These are phyloP conservation scores for Furcasterigmium sp. DNA, from an alignment of 2,329 filamentous ascomycete species.

Conservation along the genomic window DNA sequence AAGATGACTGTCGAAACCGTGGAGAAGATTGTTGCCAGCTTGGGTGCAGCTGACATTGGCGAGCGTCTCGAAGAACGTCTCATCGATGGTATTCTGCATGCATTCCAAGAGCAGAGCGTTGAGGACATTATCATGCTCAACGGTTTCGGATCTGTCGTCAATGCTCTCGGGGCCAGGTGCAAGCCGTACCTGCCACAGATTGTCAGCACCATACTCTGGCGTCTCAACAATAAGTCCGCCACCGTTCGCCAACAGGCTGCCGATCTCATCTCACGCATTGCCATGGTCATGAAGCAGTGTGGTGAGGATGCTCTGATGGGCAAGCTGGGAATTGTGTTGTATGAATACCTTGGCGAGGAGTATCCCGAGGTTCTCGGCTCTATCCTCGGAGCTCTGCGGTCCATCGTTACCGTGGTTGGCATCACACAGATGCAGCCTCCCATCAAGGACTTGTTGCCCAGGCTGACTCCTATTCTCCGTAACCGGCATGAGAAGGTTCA, in stretches of 20 bases:
- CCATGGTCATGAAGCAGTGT: constrained; percentile 98
- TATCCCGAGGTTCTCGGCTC: constrained; percentile 97
- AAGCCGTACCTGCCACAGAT: constrained; percentile 97
- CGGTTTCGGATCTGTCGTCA: constrained; percentile 95
- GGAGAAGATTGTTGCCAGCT: constrained; percentile 89
- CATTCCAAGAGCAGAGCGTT: constrained; percentile 96
- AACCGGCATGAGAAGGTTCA: constrained; percentile 99
- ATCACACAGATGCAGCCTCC: constrained; percentile 98
- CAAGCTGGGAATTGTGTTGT: constrained; percentile 88
- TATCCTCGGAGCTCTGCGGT: constrained; percentile 88
- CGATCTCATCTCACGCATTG: constrained; percentile 92
- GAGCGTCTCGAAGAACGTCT: constrained; percentile 89
- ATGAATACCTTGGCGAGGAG: constrained; percentile 97
- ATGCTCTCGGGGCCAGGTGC: constrained; percentile 86
- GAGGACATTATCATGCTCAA: constrained; percentile 96
- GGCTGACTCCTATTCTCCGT: constrained; percentile 93
- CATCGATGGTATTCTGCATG: constrained; percentile 90
- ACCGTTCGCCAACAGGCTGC: constrained; percentile 96
- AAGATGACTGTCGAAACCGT: constrained; percentile 99
- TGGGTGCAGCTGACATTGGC: constrained; percentile 90
- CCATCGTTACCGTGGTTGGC: constrained; percentile 95
- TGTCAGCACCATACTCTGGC: constrained; percentile 92
- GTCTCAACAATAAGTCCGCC: constrained; percentile 95
- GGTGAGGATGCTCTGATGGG: constrained; percentile 94
- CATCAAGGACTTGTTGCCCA: constrained; percentile 91